Conservation (phyloP, 352 stramenopile genomes). For the Globisporangium mamillatum region DNA sequence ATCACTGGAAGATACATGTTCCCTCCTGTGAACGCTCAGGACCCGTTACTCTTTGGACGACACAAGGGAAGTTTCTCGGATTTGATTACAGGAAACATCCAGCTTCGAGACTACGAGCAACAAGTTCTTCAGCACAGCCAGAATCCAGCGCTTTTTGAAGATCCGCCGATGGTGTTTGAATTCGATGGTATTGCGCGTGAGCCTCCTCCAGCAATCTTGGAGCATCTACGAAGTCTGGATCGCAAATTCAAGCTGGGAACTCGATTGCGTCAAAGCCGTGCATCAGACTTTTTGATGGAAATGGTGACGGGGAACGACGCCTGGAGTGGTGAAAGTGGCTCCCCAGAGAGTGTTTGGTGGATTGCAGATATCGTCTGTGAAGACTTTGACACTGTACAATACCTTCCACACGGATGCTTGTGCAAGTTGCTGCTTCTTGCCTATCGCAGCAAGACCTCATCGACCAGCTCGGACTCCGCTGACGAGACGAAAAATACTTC, state of each 20-base stretch:
- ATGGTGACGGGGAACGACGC: conserved; percentile 65
- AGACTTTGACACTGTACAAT: conserved; percentile 78
- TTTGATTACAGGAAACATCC: conserved; percentile 52
- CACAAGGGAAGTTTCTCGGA: conserved; percentile 52
- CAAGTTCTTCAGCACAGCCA: conserved; percentile 55
- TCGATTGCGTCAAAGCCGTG: conserved; percentile 72
- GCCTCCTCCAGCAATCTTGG: conserved; percentile 67
- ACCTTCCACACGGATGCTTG: conserved; percentile 72
- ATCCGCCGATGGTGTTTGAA: conserved; percentile 75
- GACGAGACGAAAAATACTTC: conserved; percentile 21
- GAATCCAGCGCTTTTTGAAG: conserved; percentile 43
- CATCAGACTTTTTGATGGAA: conserved; percentile 84
- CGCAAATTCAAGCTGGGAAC: conserved; percentile 75
- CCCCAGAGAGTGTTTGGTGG: conserved; percentile 60
- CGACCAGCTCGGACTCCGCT: neutral
- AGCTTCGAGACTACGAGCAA: conserved; percentile 71
- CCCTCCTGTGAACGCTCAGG: conserved; percentile 50
- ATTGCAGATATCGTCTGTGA: conserved; percentile 88
- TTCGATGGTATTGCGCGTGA: conserved; percentile 59
- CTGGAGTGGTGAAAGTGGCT: conserved; percentile 17
- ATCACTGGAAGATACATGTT: conserved; percentile 79
- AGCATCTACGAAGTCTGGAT: conserved; percentile 68
- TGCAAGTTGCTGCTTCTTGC: conserved; percentile 78
- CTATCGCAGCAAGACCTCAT: neutral
- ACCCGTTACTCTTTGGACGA: conserved; percentile 60